Evolutionary conservation across 2,329 filamentous ascomycete species (phyloP), one percentile per base, ranked within the genome.

Genomic region (Colletotrichum sp.): DNA sequence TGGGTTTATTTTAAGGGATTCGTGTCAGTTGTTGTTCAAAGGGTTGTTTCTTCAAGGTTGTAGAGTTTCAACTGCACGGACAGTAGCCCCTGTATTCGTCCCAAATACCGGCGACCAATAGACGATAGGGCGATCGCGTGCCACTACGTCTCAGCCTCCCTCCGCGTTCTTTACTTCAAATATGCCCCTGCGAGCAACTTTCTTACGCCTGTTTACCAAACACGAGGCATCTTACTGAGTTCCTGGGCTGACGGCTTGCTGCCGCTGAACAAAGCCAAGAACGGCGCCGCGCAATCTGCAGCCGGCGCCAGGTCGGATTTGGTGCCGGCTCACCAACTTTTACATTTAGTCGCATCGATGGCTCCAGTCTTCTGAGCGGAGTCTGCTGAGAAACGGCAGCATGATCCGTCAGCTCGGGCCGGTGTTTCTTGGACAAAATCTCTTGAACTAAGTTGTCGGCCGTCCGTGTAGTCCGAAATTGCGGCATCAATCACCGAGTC

Each of bases 61-160:
- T n/a, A 21, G 26, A 64, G 69, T 75, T 73, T 75, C 73, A 73
- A 64, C 59, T 24, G 73, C 52, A 75, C 63, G 64, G 73, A 71
- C 73, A 52, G 66, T 21, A 58, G 63, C 73, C 73, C 69, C 73
- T 75, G 69, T 75, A 69, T 69, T 69, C 73, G 48, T 73, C 73
- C 56, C 43, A 58, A 73, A 48, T 73, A 28, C 63, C 28, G 56
- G 30, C 70, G 36, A 59, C 73, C 69, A 75, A 75, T 75, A 43
- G 21, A 59, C 21, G 28, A 64, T 52, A n/a, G 56, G 69, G 14
- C 73, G 64, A 32, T 73, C 48, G 69, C 73, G 69, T 73, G 73
- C 73, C 43, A 38, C 56, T 21, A 30, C 72, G 58, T 68, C 63
- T 69, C 73, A 73, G 69, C 58, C 58, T 69, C 48, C 58, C 64